phyloP scores from a whole-genome alignment of 176 grass and related monocot genomes.

The Musa schizocarpa region DNA sequence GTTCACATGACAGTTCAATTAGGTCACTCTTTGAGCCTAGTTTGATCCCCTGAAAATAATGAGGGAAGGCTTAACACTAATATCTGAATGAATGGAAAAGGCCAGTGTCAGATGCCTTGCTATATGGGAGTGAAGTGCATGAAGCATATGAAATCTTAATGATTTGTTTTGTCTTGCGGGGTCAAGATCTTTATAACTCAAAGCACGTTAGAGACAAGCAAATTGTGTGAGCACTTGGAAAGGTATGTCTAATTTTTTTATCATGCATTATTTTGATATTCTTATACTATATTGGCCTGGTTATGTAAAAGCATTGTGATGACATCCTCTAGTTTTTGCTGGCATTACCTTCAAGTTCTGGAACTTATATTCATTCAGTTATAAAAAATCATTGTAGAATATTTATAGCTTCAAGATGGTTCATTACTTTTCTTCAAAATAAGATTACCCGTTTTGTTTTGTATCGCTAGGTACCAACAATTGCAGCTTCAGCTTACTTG shows the following conservation, averaged over 20 bases:
- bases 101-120: background rate
- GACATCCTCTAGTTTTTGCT: background rate
- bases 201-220: constrained; percentile 94
- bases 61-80: too few species aligned
- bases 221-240: constrained; percentile 84
- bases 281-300: background rate
- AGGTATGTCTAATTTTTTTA: constrained; percentile 38
- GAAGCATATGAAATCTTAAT: background rate
- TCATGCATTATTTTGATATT: background rate
- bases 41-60: too few species aligned
- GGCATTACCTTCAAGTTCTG: background rate
- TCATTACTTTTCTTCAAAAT: background rate
- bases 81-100: too few species aligned
- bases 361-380: background rate
- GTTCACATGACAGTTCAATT: too few species aligned
- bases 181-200: constrained; percentile 80
- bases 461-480: constrained; percentile 51
- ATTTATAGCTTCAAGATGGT: too few species aligned
- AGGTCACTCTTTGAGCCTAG: too few species aligned
- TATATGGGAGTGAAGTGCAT: background rate
- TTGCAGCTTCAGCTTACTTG: constrained; percentile 86
- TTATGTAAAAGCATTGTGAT: background rate
- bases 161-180: constrained; percentile 30
- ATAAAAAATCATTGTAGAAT: background rate
- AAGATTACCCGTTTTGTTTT: background rate